Conservation (phyloP, 176 grass and related monocot genomes). For the Eragrostis nindensis region DNA sequence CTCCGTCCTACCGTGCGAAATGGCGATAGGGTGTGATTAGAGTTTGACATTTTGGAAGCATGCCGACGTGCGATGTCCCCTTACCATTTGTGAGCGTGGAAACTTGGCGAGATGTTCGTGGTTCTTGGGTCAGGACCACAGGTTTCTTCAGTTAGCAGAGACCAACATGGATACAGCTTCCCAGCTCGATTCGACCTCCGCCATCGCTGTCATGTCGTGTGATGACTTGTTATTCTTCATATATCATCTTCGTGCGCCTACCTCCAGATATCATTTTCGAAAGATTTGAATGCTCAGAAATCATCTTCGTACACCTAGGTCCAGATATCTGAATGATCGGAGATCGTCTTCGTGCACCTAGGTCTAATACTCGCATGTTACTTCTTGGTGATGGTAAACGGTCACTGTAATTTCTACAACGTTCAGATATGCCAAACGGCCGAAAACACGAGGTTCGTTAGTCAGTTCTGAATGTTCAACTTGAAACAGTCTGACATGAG, state of each 20-base stretch:
- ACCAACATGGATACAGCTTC: background rate
- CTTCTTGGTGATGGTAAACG: too few species aligned
- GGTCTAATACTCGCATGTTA: too few species aligned
- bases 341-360: too few species aligned
- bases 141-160: background rate
- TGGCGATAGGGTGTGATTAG: background rate
- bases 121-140: background rate
- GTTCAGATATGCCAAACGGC: too few species aligned
- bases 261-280: too few species aligned
- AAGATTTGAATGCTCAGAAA: too few species aligned
- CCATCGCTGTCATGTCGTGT: background rate
- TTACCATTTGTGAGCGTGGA: background rate
- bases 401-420: too few species aligned
- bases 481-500: too few species aligned
- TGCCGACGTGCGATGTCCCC: background rate
- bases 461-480: too few species aligned
- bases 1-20: conserved; percentile 26
- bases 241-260: background rate
- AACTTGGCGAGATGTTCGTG: conserved; percentile 12
- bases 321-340: too few species aligned
- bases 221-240: background rate
- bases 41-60: conserved; percentile 25
- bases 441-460: too few species aligned
- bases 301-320: too few species aligned
- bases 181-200: background rate